These are phyloP conservation scores for Scheffersomyces lignicola DNA, from an alignment of 1,139 yeast genomes.

Conservation along the genomic window DNA sequence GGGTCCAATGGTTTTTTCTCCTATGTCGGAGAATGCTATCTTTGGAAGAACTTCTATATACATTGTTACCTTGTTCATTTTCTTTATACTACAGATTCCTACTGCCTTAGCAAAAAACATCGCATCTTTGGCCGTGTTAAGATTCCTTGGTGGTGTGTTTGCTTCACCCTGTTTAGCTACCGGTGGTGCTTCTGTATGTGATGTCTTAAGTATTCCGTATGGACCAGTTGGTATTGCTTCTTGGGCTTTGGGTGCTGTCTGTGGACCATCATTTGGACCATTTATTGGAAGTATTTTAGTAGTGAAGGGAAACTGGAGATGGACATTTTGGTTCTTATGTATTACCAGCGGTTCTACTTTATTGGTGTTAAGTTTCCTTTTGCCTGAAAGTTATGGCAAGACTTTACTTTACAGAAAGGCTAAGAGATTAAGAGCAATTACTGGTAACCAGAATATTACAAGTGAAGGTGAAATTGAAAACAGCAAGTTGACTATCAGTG, in stretches of 20 bases:
- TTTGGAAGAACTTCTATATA: constrained; percentile 54
- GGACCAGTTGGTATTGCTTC: constrained; percentile 28
- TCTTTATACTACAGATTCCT: constrained; percentile 34
- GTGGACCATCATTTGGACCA: constrained; percentile 37
- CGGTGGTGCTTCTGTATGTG: constrained; percentile 38
- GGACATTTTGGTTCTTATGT: constrained; percentile 42
- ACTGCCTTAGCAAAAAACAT: constrained; percentile 31
- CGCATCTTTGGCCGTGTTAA: constrained; percentile 29
- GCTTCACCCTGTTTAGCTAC: constrained; percentile 37
- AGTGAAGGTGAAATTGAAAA: constrained; percentile 30
- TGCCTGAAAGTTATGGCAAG: constrained; percentile 36
- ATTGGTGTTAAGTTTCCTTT: constrained; percentile 22
- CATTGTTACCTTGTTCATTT: constrained; percentile 27
- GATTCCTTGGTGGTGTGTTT: constrained; percentile 36
- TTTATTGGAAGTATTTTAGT: constrained; percentile 29
- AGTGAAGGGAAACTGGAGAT: constrained; percentile 31
- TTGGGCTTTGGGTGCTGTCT: constrained; percentile 32
- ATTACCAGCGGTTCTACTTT: constrained; percentile 30
- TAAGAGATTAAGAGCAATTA: constrained; percentile 30
- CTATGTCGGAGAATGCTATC: constrained; percentile 48
- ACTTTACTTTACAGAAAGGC: constrained; percentile 38
- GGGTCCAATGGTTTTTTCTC: constrained; percentile 56
- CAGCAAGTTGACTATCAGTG: constrained; percentile 15
- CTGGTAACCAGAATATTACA: constrained; percentile 36
- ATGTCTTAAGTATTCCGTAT: constrained; percentile 24